Conservation (phyloP, 2,329 filamentous ascomycete species). For the Emergomyces pasteurianus region DNA sequence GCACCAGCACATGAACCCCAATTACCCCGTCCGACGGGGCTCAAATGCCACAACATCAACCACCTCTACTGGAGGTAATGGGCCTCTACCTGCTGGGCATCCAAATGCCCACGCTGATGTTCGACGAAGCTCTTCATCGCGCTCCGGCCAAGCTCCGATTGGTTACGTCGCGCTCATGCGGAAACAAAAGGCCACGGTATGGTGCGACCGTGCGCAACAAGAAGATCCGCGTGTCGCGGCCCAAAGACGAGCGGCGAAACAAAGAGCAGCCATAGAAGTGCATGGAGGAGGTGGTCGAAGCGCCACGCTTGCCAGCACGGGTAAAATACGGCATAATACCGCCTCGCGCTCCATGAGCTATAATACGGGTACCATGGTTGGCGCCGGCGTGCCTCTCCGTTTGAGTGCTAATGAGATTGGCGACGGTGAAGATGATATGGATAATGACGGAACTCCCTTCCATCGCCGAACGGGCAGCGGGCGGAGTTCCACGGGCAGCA, state of each 20-base stretch:
- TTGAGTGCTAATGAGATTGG: slow-evolving; percentile 93
- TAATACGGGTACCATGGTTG: slow-evolving; percentile 59
- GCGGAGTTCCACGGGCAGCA: slow-evolving; percentile 43
- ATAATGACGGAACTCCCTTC: slow-evolving; percentile 25
- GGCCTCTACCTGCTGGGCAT: slow-evolving; percentile 10
- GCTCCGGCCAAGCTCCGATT: slow-evolving; percentile 54
- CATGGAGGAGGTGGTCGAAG: slow-evolving; percentile 49
- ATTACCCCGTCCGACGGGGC: slow-evolving; percentile 19
- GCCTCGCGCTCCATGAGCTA: slow-evolving; percentile 72
- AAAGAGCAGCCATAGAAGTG: slow-evolving; percentile 74
- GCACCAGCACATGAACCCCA: not conserved
- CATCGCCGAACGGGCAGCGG: slow-evolving; percentile 48
- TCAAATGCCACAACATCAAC: slow-evolving; percentile 32
- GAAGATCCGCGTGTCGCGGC: slow-evolving; percentile 78
- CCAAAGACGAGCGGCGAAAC: slow-evolving; percentile 76
- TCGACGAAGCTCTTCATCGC: slow-evolving; percentile 68
- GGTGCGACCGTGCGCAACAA: slow-evolving; percentile 88
- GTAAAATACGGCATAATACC: slow-evolving; percentile 84
- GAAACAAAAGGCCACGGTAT: slow-evolving; percentile 95
- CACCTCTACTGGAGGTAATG: slow-evolving; percentile 27
- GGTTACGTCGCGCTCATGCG: slow-evolving; percentile 93
- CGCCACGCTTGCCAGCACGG: slow-evolving; percentile 51
- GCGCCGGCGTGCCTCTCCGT: slow-evolving; percentile 77
- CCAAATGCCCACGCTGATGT: slow-evolving; percentile 22
- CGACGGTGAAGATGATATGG: slow-evolving; percentile 58